Percentiles rank a stretch among this genome's conserved stretches.
These are phyloP conservation scores for Posidonia oceanica DNA, from an alignment of 116 monocot species.

Conservation along the genomic window DNA sequence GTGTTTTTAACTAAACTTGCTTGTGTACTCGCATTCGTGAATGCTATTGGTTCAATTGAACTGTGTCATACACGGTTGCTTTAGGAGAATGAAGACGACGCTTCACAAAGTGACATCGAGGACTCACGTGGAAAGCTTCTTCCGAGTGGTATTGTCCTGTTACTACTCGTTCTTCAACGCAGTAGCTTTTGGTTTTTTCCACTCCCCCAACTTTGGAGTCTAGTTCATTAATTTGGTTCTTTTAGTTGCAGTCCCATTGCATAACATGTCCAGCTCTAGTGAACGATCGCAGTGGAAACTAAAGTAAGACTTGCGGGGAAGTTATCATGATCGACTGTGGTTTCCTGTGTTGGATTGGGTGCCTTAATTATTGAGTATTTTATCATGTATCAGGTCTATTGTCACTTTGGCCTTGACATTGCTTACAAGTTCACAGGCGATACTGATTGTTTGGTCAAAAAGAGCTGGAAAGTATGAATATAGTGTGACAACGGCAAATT, in stretches of 20 bases:
- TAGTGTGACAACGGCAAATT: constrained; percentile 94
- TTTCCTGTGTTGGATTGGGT: not conserved
- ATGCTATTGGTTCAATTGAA: not conserved
- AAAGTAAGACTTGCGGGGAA: constrained; percentile 35
- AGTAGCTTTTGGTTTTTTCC: not conserved
- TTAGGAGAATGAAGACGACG: constrained; percentile 12
- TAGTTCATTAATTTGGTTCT: not conserved
- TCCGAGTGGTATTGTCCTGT: not conserved
- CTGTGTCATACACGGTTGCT: not conserved
- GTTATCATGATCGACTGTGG: too few species aligned
- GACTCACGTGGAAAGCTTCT: constrained; percentile 6
- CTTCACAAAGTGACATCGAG: constrained; percentile 4
- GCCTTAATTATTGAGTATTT: constrained; percentile 1
- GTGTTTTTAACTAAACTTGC: too few species aligned
- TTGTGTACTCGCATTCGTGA: not conserved
- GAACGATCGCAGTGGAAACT: constrained; percentile 69
- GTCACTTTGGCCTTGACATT: constrained; percentile 90
- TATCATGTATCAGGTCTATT: constrained; percentile 40
- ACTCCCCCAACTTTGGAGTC: too few species aligned
- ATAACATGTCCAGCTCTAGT: not conserved
- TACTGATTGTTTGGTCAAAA: constrained; percentile 97
- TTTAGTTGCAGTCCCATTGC: not conserved
- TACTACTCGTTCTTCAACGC: not conserved
- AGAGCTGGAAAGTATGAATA: constrained; percentile 95
- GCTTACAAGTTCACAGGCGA: constrained; percentile 95